Percentiles rank a stretch among this genome's conserved stretches.
phyloP scores from a whole-genome alignment of 441 rosid species.

The Eutrema salsugineum region DNA sequence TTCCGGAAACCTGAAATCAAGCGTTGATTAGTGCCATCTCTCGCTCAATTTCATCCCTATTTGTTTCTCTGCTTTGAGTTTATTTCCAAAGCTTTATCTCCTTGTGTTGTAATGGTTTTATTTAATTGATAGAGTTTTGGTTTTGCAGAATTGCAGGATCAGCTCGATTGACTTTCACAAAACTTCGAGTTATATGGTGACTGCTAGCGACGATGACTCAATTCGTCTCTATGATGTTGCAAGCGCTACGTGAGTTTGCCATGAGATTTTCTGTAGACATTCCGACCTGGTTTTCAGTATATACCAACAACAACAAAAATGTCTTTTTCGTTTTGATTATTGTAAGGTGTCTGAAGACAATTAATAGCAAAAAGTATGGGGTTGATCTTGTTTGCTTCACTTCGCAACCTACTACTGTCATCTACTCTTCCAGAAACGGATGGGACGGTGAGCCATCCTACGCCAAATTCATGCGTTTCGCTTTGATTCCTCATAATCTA shows the following conservation, averaged over 20 bases:
- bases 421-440: conserved; percentile 95
- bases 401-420: conserved; percentile 88
- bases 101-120: neutral
- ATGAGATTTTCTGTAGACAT: neutral
- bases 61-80: neutral
- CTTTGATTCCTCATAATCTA: neutral
- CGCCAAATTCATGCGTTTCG: neutral
- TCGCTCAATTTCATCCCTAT: neutral
- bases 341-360: conserved; percentile 87
- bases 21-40: neutral
- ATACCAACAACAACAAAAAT: neutral
- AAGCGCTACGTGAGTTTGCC: conserved; percentile 61
- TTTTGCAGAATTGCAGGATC: conserved; percentile 66
- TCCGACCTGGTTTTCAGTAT: neutral
- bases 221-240: conserved; percentile 92
- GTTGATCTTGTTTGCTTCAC: conserved; percentile 94
- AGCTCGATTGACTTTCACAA: conserved; percentile 94
- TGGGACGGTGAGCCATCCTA: conserved; percentile 75
- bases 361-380: conserved; percentile 96
- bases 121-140: neutral
- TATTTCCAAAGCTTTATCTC: neutral
- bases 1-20: too few species aligned
- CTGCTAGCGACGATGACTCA: conserved; percentile 95
- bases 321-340: neutral
- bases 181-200: conserved; percentile 74